Percentiles rank a stretch among this genome's conserved stretches.
Evolutionary conservation across 202 grass and related monocot species (phyloP).

Genomic region (Schoenoplectus tabernaemontani): DNA sequence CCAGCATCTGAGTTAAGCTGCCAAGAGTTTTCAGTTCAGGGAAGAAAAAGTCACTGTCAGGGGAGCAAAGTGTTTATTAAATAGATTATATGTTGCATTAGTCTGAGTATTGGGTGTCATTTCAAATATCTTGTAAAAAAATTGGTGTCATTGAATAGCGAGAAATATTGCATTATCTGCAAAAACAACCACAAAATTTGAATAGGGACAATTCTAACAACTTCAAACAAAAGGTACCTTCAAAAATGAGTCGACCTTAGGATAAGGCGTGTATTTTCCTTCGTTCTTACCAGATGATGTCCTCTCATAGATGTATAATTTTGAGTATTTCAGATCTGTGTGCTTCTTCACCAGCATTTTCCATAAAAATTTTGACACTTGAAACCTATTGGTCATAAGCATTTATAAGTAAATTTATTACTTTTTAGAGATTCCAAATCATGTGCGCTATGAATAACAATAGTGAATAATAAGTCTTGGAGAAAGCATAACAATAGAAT

Average conservation of each 20-base stretch:
- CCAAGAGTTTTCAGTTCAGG: background rate
- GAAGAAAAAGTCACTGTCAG: background rate
- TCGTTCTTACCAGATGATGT: slow-evolving; percentile 53
- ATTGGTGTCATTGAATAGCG: background rate
- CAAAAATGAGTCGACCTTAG: slow-evolving; percentile 81
- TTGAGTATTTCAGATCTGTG: slow-evolving; percentile 58
- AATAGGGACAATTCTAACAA: background rate
- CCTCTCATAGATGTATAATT: slow-evolving; percentile 64
- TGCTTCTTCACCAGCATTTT: slow-evolving; percentile 72
- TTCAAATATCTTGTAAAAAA: background rate
- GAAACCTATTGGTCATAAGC: slow-evolving; percentile 41
- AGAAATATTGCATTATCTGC: background rate
- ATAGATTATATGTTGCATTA: background rate
- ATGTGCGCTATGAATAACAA: background rate
- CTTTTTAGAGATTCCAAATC: background rate
- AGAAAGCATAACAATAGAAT: background rate
- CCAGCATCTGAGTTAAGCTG: background rate
- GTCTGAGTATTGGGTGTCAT: background rate
- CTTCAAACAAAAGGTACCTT: slow-evolving; percentile 41
- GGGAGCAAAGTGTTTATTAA: background rate
- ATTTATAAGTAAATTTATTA: slow-evolving; percentile 2
- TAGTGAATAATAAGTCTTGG: background rate
- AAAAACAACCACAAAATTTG: background rate
- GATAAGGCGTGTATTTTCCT: slow-evolving; percentile 64
- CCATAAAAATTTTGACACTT: slow-evolving; percentile 83